Evolutionary conservation across 345 rosid species (phyloP), one percentile per base, ranked within the genome.

Genomic region (Pistacia vera): DNA sequence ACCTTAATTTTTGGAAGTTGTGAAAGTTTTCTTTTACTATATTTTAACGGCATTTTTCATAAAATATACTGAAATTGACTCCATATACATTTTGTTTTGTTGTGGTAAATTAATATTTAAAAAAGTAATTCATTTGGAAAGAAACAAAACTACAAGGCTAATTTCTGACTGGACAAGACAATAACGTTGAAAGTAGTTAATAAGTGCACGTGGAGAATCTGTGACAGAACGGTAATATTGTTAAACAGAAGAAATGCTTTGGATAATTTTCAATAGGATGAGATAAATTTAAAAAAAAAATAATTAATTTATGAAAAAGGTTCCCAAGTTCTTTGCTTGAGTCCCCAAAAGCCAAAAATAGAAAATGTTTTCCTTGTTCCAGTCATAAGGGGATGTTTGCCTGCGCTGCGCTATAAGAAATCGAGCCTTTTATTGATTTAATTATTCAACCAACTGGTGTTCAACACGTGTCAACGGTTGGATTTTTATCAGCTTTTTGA

Each of bases 371-470:
- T 35, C 11, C 75, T 51, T 63, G 8, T 57, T 55, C 8, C 17
- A 12, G 49, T 55, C 48, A 12, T 2, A 46, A 36, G 80, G 69
- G 81, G 80, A 75, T 78, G 82, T 72, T 68, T 72, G 81, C 73
- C 63, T 73, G 77, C 20, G 68, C 6, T 11, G 77, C 16, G 68
- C 6, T 11, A 38, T 41, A 66, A 66, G 66, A 66, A 75, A 75
- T 44, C 58, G 35, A 44, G 78, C 46, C 22, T 52, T 9, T 12
- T 55, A 14, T 56, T 54, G 54, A 4, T 54, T 4, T 10, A 2
- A 28, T 9, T 18, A 1, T 33, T 55, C 33, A 57, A 51, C 54
- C 46, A 63, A 16, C 56, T 8, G 54, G 30, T 55, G 4, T 1
- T 3, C 3, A 14, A 28, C 74, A 66, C 79, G 81, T 74, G 73